Conservation (phyloP, 23 red algal genomes). For the Gracilariopsis chorda region DNA sequence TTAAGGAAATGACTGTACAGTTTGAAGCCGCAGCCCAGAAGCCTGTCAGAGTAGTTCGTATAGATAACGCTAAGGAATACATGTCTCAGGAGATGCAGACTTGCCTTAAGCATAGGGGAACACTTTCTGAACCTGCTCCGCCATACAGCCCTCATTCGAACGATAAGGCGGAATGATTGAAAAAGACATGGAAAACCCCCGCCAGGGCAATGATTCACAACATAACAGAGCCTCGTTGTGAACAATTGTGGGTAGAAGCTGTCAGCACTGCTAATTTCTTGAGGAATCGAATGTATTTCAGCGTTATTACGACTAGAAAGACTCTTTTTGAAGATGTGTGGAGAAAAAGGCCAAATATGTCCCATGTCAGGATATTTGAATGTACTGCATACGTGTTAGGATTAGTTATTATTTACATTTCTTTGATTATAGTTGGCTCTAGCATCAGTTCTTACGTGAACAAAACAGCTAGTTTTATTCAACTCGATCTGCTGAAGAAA, state of each 20-base stretch:
- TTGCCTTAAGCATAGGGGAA: conserved; percentile 16
- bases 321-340: neutral
- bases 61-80: conserved; percentile 15
- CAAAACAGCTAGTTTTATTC: too few species aligned
- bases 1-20: conserved; percentile 2
- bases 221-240: neutral
- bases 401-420: too few species aligned
- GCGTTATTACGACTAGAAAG: neutral
- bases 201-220: neutral
- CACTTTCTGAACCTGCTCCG: neutral
- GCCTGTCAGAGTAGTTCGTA: neutral
- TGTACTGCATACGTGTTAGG: too few species aligned
- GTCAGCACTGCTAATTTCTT: neutral
- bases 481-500: too few species aligned
- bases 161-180: neutral
- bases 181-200: neutral
- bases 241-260: neutral
- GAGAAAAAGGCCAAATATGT: neutral
- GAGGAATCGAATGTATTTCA: neutral
- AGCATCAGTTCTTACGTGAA: too few species aligned
- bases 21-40: neutral
- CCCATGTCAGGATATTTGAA: conserved; percentile 9
- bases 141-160: conserved; percentile 26
- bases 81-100: neutral
- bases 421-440: too few species aligned